phyloP scores from a whole-genome alignment of 2,329 filamentous ascomycete genomes.

The Harringtonia lauricola region DNA sequence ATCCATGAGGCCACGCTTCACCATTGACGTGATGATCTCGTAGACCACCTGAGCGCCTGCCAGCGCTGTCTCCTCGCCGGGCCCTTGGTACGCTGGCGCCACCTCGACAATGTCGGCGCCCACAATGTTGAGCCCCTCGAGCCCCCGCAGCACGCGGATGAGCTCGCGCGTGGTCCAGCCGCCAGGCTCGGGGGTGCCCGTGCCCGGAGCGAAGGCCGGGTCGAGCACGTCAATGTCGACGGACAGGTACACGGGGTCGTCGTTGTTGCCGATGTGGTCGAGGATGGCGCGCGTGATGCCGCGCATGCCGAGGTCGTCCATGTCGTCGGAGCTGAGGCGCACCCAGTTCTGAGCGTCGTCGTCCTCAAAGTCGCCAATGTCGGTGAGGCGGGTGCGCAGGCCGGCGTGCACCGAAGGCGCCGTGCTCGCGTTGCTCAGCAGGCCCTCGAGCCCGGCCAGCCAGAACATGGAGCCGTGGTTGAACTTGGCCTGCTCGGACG shows the following conservation, averaged over 20 bases:
- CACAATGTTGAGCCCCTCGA: constrained; percentile 75
- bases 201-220: constrained; percentile 31
- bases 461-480: constrained; percentile 91
- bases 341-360: constrained; percentile 69
- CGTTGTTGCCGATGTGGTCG: constrained; percentile 57
- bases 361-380: constrained; percentile 58
- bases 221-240: constrained; percentile 26
- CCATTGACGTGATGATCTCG: constrained; percentile 72
- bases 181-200: constrained; percentile 80
- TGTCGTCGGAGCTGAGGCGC: constrained; percentile 73
- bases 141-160: constrained; percentile 69
- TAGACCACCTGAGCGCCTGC: constrained; percentile 77
- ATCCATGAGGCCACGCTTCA: constrained; percentile 28
- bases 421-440: constrained; percentile 58
- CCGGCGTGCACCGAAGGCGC: constrained; percentile 73
- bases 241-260: constrained; percentile 50
- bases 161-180: constrained; percentile 87
- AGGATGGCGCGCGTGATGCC: constrained; percentile 65
- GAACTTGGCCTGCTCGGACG: constrained; percentile 58
- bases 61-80: constrained; percentile 69
- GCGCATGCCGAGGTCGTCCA: constrained; percentile 69
- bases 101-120: constrained; percentile 89
- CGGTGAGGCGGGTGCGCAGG: constrained; percentile 63
- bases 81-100: constrained; percentile 71
- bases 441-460: constrained; percentile 69